These are phyloP conservation scores for Candida sp. DNA, from an alignment of 1,139 yeast genomes.

Conservation along the genomic window DNA sequence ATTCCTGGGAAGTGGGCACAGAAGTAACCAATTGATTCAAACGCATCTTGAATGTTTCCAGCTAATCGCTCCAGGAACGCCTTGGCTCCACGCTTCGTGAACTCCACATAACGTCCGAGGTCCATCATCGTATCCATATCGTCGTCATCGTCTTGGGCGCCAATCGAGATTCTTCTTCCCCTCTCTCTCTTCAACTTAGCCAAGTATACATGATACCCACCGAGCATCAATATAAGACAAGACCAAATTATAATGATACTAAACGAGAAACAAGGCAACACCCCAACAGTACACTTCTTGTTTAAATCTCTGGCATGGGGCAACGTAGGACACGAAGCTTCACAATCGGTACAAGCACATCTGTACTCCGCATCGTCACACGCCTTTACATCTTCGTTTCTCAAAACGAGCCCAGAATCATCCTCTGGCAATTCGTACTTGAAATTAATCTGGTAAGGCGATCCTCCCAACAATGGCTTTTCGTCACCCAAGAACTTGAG, in stretches of 20 bases:
- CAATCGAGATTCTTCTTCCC: conserved; percentile 7
- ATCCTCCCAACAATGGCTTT: conserved; percentile 91
- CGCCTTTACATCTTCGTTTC: conserved; percentile 39
- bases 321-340: conserved; percentile 74
- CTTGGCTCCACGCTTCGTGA: conserved; percentile 13
- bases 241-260: conserved; percentile 58
- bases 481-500: conserved; percentile 92
- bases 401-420: conserved; percentile 23
- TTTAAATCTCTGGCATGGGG: conserved; percentile 42
- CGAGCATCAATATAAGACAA: conserved; percentile 34
- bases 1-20: conserved; percentile 65
- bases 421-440: conserved; percentile 40
- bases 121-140: conserved; percentile 22
- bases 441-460: conserved; percentile 93
- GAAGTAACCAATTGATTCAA: conserved; percentile 48
- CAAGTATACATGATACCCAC: conserved; percentile 41
- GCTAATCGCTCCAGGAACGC: conserved; percentile 18
- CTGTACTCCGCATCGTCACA: conserved; percentile 71
- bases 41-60: conserved; percentile 31
- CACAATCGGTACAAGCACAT: conserved; percentile 95
- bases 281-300: conserved; percentile 57
- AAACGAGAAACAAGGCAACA: conserved; percentile 76
- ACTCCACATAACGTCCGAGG: conserved; percentile 18
- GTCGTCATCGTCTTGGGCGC: conserved; percentile 15
- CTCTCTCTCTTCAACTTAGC: conserved; percentile 16